Base-by-base conservation (phyloP, 371 early-diverging fungal species). In the Mortierella sp. region DNA sequence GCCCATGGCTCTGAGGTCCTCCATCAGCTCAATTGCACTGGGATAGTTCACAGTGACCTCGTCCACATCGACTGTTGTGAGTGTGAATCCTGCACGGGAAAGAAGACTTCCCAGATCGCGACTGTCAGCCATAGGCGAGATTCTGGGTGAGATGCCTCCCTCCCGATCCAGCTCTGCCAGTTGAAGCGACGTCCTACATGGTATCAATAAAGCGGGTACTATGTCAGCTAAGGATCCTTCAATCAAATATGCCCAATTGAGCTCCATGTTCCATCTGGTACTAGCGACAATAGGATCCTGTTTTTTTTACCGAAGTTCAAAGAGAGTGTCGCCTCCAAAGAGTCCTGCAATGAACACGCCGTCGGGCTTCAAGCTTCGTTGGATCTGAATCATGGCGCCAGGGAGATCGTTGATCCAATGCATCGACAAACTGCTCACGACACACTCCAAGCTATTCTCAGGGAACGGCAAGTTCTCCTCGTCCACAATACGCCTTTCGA, bases 361-460 rank as follows among this genome's bases (percentile, higher is more conserved):
- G 86, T 98, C 98, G 0, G 98, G 98, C 74, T 94, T 95, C 73
- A 98, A 88, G 0, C 94, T 91, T 48, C 91, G 91, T 44, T 92
- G 93, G 34, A 96, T 92, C 86, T 97, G 97, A 28, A 96, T 96
- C 83, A 98, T 88, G 57, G 96, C 89, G 0, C 95, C 98, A 34
- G 97, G 97, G 59, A 98, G 90, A 88, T 98, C 98, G 78, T 98
- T 98, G 67, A 98, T 94, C 99, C 99, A 98, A 86, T 98, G 98
- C 90, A 98, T 86, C 0, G 95, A 93, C 77, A 98, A 73, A 73
- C 93, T 95, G 86, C 96, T 96, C 50, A 98, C 90, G 16, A 97
- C 94, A 5, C 95, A 96, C 51, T 98, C 98, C 72, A 97, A 85
- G 9, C 95, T 93, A 87, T 97, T 91, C 53, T 95, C 94, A 53